phyloP scores from a whole-genome alignment of 1,284 basidiomycete genomes.

The Xanthoconium separans region DNA sequence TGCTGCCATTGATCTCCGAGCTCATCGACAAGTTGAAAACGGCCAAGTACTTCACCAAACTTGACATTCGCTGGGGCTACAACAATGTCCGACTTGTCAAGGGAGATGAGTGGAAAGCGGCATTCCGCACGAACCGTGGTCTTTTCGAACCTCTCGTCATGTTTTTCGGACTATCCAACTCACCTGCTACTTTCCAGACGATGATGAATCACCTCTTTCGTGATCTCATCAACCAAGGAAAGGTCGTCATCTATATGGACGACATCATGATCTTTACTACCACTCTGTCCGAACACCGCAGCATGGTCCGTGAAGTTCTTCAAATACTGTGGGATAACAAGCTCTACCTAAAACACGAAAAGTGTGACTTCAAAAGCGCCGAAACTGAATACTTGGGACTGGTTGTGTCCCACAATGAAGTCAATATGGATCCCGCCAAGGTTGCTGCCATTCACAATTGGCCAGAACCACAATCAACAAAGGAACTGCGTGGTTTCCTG shows the following conservation, averaged over 20 bases:
- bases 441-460: background rate
- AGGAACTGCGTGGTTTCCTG: background rate
- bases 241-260: background rate
- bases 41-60: background rate
- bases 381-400: background rate
- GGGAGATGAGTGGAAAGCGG: slow-evolving; percentile 3
- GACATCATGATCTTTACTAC: background rate
- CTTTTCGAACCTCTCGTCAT: background rate
- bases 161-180: background rate
- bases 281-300: background rate
- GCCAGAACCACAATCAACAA: background rate
- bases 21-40: background rate
- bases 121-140: background rate
- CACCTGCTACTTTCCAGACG: background rate
- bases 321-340: background rate
- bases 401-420: background rate
- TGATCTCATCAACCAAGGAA: background rate
- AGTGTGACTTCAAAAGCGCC: background rate
- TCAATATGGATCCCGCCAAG: background rate
- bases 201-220: too few species aligned
- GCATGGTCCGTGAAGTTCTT: background rate
- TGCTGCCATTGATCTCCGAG: fast-evolving
- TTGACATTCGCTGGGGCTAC: background rate
- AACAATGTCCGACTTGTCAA: background rate
- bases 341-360: background rate